Evolutionary conservation across 2,329 filamentous ascomycete genomes (phyloP).

Genomic region (Arthroderma uncinatum): DNA sequence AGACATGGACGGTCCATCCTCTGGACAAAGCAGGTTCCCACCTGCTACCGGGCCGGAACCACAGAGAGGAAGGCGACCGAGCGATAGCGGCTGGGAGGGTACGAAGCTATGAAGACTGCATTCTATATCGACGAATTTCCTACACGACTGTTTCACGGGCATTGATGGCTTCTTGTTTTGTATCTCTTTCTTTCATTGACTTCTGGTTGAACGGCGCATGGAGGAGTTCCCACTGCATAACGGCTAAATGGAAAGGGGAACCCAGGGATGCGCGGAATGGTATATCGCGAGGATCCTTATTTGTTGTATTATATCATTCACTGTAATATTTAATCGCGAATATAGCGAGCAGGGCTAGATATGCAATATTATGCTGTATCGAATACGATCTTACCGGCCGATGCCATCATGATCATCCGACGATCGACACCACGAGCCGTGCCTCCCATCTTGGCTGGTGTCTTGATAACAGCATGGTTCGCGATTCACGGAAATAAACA

Average conservation of each 20-base stretch:
- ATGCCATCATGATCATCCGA: background rate
- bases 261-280: no score
- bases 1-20: constrained; percentile 7
- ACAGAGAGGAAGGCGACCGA: constrained; percentile 26
- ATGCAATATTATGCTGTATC: background rate
- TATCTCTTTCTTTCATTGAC: background rate
- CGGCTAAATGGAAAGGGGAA: background rate
- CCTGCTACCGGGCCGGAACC: constrained; percentile 1
- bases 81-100: constrained; percentile 32
- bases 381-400: background rate
- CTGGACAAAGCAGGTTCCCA: constrained; percentile 18
- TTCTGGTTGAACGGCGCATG: background rate
- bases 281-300: background rate
- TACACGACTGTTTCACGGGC: background rate
- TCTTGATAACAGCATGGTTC: background rate
- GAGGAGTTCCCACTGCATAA: background rate
- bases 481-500: background rate
- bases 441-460: background rate
- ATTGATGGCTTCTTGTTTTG: background rate
- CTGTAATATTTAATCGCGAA: background rate
- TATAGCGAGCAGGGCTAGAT: background rate
- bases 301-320: background rate
- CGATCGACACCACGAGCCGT: background rate
- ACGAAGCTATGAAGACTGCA: constrained; percentile 25
- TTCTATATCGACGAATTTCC: background rate